Conservation (phyloP, 352 stramenopile species). For the Pythium oligandrum region DNA sequence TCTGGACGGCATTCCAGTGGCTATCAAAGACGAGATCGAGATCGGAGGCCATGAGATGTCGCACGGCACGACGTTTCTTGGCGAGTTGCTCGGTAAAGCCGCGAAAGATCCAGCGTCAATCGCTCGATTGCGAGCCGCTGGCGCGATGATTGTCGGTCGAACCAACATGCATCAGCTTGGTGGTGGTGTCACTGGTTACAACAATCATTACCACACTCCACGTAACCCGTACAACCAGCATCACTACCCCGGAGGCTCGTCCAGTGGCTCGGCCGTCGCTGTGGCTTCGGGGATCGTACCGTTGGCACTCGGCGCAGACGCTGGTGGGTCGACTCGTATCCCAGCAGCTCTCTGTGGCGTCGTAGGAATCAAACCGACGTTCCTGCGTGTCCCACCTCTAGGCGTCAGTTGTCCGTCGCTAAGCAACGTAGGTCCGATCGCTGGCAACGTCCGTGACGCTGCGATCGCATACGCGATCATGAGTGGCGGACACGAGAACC, state of each 20-base stretch:
- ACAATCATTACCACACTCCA: conserved; percentile 62
- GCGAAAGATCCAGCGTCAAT: conserved; percentile 47
- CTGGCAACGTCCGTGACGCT: conserved; percentile 67
- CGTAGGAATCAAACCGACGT: conserved; percentile 89
- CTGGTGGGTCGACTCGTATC: conserved; percentile 88
- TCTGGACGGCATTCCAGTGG: conserved; percentile 85
- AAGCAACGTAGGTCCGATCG: conserved; percentile 76
- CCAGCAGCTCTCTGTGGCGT: conserved; percentile 81
- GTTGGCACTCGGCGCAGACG: conserved; percentile 82
- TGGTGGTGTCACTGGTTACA: conserved; percentile 64
- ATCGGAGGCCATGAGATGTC: conserved; percentile 64
- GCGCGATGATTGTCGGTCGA: conserved; percentile 85
- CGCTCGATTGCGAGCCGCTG: conserved; percentile 49
- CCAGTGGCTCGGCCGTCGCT: conserved; percentile 82
- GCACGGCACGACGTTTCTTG: conserved; percentile 73
- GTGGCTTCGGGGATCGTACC: conserved; percentile 85
- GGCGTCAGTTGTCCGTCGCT: conserved; percentile 55
- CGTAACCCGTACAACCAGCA: conserved; percentile 84
- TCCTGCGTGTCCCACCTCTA: conserved; percentile 60
- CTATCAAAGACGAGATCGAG: conserved; percentile 85
- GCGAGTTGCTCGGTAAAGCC: conserved; percentile 33
- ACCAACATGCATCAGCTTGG: conserved; percentile 90
- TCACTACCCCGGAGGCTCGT: conserved; percentile 87
- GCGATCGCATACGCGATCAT: conserved; percentile 86
- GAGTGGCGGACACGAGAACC: conserved; percentile 42